phyloP scores from a whole-genome alignment of 306 rosid species.

The Ceratonia siliqua region DNA sequence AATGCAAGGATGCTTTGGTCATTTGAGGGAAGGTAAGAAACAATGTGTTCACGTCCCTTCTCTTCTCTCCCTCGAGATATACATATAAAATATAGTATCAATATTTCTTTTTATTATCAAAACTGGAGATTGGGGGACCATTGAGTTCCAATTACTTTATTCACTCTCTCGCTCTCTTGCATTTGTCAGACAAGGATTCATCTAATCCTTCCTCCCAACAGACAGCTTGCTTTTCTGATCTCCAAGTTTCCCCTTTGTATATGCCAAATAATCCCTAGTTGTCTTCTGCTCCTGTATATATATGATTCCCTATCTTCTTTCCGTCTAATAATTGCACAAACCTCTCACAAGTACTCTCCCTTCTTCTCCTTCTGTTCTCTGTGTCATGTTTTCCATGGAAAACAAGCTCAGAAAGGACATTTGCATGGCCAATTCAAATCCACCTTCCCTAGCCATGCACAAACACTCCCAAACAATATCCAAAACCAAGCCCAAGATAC shows the following conservation, averaged over 20 bases:
- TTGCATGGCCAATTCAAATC: slow-evolving; percentile 20
- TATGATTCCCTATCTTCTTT: slow-evolving; percentile 1
- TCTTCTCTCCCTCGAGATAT: not conserved
- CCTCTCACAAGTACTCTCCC: not conserved
- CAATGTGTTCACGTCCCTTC: slow-evolving; percentile 21
- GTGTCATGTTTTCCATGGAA: slow-evolving; percentile 43
- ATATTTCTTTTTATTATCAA: not conserved
- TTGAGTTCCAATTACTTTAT: slow-evolving; percentile 41
- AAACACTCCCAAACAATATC: slow-evolving; percentile 57
- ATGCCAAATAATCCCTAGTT: not conserved
- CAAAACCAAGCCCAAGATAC: slow-evolving; percentile 75
- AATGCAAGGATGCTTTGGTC: no score
- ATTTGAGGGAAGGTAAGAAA: not conserved
- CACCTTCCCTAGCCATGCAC: slow-evolving; percentile 51
- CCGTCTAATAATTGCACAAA: slow-evolving; percentile 16
- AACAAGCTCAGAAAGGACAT: slow-evolving; percentile 39
- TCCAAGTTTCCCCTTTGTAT: not conserved
- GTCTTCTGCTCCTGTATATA: slow-evolving; percentile 8
- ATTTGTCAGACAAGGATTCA: slow-evolving; percentile 53
- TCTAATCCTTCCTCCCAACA: slow-evolving; percentile 55
- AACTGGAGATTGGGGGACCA: slow-evolving; percentile 40
- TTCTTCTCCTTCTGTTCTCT: not conserved
- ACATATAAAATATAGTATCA: not conserved
- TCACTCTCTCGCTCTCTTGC: slow-evolving; percentile 39
- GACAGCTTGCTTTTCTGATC: slow-evolving; percentile 9